Evolutionary conservation across 306 rosid species (phyloP).

Genomic region (Vigna trinervia): DNA sequence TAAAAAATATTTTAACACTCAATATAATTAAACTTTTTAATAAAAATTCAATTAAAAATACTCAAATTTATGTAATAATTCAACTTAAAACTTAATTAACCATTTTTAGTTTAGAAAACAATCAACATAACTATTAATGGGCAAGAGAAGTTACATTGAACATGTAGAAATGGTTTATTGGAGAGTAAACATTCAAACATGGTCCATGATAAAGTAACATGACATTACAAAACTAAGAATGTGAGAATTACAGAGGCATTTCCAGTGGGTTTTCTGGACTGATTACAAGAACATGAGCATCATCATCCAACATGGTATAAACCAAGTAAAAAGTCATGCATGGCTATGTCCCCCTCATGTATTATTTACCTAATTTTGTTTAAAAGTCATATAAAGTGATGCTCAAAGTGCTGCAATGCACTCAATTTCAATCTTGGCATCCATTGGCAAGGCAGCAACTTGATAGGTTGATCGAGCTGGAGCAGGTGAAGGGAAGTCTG

Average conservation of each 20-base stretch:
- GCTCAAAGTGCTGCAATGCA: constrained; percentile 78
- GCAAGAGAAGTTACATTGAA: neutral
- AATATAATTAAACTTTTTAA: no score
- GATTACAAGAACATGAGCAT: constrained; percentile 8
- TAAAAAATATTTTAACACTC: no score
- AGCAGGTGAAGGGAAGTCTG: constrained; percentile 81
- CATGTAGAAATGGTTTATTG: neutral
- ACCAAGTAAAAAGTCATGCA: constrained; percentile 31
- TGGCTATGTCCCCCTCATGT: constrained; percentile 44
- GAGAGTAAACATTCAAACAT: constrained; percentile 19
- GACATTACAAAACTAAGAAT: neutral
- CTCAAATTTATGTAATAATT: no score
- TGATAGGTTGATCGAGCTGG: constrained; percentile 94
- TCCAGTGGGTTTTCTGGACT: neutral
- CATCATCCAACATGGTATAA: constrained; percentile 33
- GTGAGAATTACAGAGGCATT: neutral
- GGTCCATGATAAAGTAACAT: constrained; percentile 8
- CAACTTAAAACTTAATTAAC: no score
- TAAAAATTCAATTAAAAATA: no score
- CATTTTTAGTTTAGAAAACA: neutral
- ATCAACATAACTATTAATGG: neutral
- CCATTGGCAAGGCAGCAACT: constrained; percentile 91
- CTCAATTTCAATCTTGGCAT: constrained; percentile 96
- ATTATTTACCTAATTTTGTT: constrained; percentile 49
- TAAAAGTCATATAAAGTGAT: constrained; percentile 7